Percentiles rank a stretch among this genome's conserved stretches.
phyloP scores from a whole-genome alignment of 352 stramenopile species.

The Phytophthora brassicae region DNA sequence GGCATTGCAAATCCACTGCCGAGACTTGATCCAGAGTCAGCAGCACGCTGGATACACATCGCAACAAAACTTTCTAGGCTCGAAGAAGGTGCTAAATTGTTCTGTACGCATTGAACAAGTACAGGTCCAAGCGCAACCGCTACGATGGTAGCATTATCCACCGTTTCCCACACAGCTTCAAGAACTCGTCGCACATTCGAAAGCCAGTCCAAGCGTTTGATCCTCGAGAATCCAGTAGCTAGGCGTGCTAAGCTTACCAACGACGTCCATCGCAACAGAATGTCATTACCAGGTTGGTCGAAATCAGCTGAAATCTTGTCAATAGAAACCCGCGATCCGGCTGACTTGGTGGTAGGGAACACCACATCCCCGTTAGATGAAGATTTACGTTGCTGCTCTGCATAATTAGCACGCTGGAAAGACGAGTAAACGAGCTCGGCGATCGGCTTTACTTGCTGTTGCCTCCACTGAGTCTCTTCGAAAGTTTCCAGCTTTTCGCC shows the following conservation, averaged over 20 bases:
- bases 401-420: constrained; percentile 13
- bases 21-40: background rate
- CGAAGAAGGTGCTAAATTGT: constrained; percentile 27
- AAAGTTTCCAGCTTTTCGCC: constrained; percentile 24
- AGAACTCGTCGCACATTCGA: constrained; percentile 41
- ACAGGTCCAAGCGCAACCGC: constrained; percentile 42
- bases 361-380: constrained; percentile 17
- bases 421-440: constrained; percentile 18
- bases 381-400: constrained; percentile 1
- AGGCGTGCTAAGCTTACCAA: constrained; percentile 38
- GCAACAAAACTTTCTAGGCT: constrained; percentile 36
- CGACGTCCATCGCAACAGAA: constrained; percentile 36
- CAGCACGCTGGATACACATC: constrained; percentile 32
- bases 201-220: constrained; percentile 47
- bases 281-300: background rate
- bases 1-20: constrained; percentile 33
- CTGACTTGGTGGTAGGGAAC: constrained; percentile 17
- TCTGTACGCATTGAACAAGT: constrained; percentile 42
- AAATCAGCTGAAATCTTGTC: constrained; percentile 3
- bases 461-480: constrained; percentile 23
- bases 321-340: background rate
- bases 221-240: constrained; percentile 28
- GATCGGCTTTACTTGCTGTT: constrained; percentile 32
- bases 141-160: constrained; percentile 13
- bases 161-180: constrained; percentile 27